Evolutionary conservation across 2,329 filamentous ascomycete species (phyloP).

Genomic region (Botrytis pseudocinerea): DNA sequence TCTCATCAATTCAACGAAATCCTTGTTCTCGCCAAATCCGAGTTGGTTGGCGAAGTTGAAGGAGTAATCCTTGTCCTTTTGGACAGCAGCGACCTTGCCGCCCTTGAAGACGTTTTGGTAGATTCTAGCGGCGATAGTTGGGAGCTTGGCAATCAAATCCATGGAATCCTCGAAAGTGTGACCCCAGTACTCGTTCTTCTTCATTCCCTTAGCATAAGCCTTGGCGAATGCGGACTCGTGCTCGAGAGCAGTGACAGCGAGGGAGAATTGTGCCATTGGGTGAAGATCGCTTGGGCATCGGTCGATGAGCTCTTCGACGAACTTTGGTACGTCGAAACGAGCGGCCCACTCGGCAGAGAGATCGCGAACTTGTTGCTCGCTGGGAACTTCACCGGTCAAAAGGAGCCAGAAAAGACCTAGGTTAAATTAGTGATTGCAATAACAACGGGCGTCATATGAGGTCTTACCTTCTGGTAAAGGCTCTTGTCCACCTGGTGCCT

Average conservation of each 20-base stretch:
- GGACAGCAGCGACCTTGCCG: slow-evolving; percentile 91
- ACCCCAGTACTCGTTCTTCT: slow-evolving; percentile 99
- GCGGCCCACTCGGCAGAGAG: slow-evolving; percentile 99
- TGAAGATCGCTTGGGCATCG: slow-evolving; percentile 98
- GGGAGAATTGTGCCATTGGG: slow-evolving; percentile 99
- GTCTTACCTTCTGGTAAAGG: slow-evolving; percentile 83
- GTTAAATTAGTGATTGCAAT: slow-evolving; percentile 19
- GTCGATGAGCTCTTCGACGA: slow-evolving; percentile 99
- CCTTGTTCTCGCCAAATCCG: slow-evolving; percentile 89
- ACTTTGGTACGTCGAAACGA: slow-evolving; percentile 94
- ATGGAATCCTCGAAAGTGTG: slow-evolving; percentile 99
- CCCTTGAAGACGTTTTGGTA: slow-evolving; percentile 99
- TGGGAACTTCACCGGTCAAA: slow-evolving; percentile 94
- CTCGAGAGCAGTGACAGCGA: slow-evolving; percentile 97
- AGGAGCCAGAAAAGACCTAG: slow-evolving; percentile 98
- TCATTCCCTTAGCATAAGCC: slow-evolving; percentile 97
- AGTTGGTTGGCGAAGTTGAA: slow-evolving; percentile 99
- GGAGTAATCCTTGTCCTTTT: slow-evolving; percentile 99
- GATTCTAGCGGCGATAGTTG: slow-evolving; percentile 96
- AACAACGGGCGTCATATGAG: background rate
- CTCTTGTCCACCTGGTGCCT: slow-evolving; percentile 94
- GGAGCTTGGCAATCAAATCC: slow-evolving; percentile 99
- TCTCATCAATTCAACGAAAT: slow-evolving; percentile 98
- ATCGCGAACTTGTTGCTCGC: slow-evolving; percentile 96
- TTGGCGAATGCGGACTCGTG: slow-evolving; percentile 97